Base-by-base conservation (phyloP, 306 rosid species). In the Medicago arabica region DNA sequence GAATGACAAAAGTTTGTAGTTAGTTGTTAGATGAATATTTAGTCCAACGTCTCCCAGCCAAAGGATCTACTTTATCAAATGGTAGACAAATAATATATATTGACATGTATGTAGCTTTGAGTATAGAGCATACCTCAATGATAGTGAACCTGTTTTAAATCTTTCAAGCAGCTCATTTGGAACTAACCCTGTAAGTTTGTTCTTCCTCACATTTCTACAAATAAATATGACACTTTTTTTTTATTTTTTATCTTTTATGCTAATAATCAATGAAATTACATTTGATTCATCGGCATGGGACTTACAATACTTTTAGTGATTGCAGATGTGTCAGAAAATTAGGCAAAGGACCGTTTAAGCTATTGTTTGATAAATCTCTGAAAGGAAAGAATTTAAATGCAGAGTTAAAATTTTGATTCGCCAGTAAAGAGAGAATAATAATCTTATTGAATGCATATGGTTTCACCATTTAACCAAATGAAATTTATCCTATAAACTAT, bases 311-410 rank as follows among this genome's bases (percentile, higher is more conserved):
- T 68, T 62, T 44, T 7, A 85, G 75, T 4, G 72, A 39, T 47
- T 5, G 58, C 60, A 88, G 46, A 28, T 83, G 53, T 7, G 81
- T 28, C 12, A 83, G 53, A 36, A 83, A 81, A 18, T 64, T 74
- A 19, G 86, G 88, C 7, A 88, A 28, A n/a, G 46, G 4, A 25
- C 92, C 89, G 0, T 70, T 71, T 71, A 88, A 85, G 75, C 59
- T 60, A 36, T 88, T 88, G 78, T 88, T 80, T 28, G 93, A 89
- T 71, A 87, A 72, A 79, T 86, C 93, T 84, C 91, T 89, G 78
- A 69, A 71, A 87, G 31, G 5, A 57, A 44, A 1, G 1, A 59
- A 17, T 59, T 57, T 68, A 57, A 55, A 68, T 76, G 57, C 53
- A 72, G 10, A 1, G 19, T 69, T 74, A 54, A 46, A 84, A 62